Evolutionary conservation across 768 basidiomycete species (phyloP).

Genomic region (Leccinum longicurvipes): DNA sequence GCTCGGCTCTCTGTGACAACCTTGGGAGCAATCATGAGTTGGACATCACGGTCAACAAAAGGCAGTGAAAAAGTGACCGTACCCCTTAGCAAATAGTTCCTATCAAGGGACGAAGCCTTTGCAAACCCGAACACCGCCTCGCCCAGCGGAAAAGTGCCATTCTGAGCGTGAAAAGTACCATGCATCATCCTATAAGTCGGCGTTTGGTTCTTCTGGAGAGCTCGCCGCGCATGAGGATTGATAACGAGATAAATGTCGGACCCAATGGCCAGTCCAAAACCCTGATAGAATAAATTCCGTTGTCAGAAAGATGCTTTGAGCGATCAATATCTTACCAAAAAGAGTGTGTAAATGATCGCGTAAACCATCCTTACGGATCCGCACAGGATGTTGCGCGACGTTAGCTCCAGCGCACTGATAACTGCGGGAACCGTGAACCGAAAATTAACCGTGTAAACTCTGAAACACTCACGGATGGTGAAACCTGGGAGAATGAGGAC

Average conservation of each 20-base stretch:
- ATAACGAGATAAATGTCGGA: conserved; percentile 77
- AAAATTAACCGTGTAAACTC: background rate
- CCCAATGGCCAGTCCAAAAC: conserved; percentile 81
- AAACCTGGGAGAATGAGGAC: conserved; percentile 91
- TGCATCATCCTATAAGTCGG: conserved; percentile 46
- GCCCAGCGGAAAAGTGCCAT: conserved; percentile 42
- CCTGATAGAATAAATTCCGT: conserved; percentile 39
- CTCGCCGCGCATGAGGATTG: conserved; percentile 50
- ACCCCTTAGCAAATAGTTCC: conserved; percentile 32
- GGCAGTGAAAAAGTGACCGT: background rate
- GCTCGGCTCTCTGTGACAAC: conserved; percentile 67
- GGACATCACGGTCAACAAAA: conserved; percentile 25
- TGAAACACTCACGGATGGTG: conserved; percentile 58
- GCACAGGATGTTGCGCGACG: conserved; percentile 76
- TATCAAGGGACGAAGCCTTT: conserved; percentile 31
- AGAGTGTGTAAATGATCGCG: conserved; percentile 82
- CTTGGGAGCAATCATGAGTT: conserved; percentile 36
- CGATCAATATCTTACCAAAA: conserved; percentile 47
- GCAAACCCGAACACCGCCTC: conserved; percentile 49
- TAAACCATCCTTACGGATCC: conserved; percentile 83
- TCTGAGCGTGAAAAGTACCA: conserved; percentile 49
- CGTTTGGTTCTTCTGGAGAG: conserved; percentile 30
- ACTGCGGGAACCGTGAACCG: conserved; percentile 39
- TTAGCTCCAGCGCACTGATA: conserved; percentile 74
- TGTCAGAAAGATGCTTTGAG: conserved; percentile 3